phyloP scores from a whole-genome alignment of 306 rosid species.

The Glycine tomentella region DNA sequence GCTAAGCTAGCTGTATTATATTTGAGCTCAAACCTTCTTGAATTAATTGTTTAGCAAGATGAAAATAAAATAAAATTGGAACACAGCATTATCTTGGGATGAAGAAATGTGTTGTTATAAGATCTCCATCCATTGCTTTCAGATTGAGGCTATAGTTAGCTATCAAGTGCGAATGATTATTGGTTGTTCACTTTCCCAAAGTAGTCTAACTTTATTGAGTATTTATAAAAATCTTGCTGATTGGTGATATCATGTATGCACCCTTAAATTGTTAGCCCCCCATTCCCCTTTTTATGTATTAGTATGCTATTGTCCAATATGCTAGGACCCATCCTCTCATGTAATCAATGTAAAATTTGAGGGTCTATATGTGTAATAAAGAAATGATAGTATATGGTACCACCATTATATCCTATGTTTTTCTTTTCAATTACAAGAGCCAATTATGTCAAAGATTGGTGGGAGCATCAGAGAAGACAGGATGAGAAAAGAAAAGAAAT shows the following conservation, averaged over 20 bases:
- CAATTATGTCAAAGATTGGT: slow-evolving; percentile 62
- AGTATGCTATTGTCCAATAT: background rate
- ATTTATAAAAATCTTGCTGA: slow-evolving; percentile 43
- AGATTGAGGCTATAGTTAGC: slow-evolving; percentile 13
- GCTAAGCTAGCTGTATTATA: background rate
- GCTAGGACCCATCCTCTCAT: slow-evolving; percentile 39
- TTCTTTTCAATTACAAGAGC: slow-evolving; percentile 35
- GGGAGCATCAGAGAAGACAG: slow-evolving; percentile 50
- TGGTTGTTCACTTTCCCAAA: slow-evolving; percentile 44
- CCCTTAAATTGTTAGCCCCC: slow-evolving; percentile 25
- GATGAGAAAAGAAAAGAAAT: slow-evolving; percentile 35
- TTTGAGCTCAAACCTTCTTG: slow-evolving; percentile 2
- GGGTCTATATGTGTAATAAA: slow-evolving; percentile 15
- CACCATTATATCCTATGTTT: slow-evolving; percentile 17
- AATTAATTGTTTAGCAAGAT: background rate
- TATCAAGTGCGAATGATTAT: slow-evolving; percentile 46
- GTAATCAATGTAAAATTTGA: slow-evolving; percentile 36
- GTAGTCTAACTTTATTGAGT: slow-evolving; percentile 34
- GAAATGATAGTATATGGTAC: slow-evolving; percentile 24
- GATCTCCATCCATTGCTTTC: slow-evolving; percentile 34
- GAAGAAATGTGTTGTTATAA: slow-evolving; percentile 8
- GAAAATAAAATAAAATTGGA: background rate
- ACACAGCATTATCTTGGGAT: background rate
- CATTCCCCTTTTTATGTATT: background rate
- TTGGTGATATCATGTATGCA: slow-evolving; percentile 44